Evolutionary conservation across 2,329 filamentous ascomycete species (phyloP), one percentile per base, ranked within the genome.

Genomic region (Epichloe bromicola): DNA sequence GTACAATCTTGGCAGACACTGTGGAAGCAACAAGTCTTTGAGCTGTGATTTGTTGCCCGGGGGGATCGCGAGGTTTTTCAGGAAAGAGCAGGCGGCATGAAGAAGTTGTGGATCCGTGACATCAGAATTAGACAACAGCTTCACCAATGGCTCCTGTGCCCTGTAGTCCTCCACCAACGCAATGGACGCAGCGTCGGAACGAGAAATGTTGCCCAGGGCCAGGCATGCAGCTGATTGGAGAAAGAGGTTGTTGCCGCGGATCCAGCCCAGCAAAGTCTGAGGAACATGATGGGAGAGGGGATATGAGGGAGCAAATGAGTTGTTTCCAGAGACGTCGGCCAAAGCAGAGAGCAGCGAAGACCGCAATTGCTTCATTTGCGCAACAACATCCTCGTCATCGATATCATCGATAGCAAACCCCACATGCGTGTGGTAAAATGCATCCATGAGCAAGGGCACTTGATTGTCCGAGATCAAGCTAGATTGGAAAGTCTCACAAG

Each of bases 31-130:
- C 2, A 82, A 64, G 5, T 64, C 63, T 15, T 74, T 74, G 1
- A 84, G 67, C 0, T 65, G 46, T 2, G 68, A 55, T 60, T 81
- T 83, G 64, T 83, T 83, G 26, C 63, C 60, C 0, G 64, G 51
- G 79, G 23, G 77, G 48, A 84, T 78, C 26, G 80, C 76, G 8
- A 84, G 73, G 60, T 84, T 84, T 63, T 82, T 83, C 53, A 83
- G 72, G 58, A 82, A 82, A 7, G 78, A 75, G 17, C 84, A 67
- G 2, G 70, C 67, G 1, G 78, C 71, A 58, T 83, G 79, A 0
- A 80, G 67, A 15, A 80, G 72, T 54, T 81, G 76, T 1, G 71
- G 61, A 54, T 75, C 70, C 7, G 58, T 62, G 40, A 73, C 60
- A 8, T 63, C 57, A 0, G 67, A 58, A 26, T 74, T 63, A 8